Evolutionary conservation across 306 rosid species (phyloP).

Genomic region (Casuarina cunninghamiana): DNA sequence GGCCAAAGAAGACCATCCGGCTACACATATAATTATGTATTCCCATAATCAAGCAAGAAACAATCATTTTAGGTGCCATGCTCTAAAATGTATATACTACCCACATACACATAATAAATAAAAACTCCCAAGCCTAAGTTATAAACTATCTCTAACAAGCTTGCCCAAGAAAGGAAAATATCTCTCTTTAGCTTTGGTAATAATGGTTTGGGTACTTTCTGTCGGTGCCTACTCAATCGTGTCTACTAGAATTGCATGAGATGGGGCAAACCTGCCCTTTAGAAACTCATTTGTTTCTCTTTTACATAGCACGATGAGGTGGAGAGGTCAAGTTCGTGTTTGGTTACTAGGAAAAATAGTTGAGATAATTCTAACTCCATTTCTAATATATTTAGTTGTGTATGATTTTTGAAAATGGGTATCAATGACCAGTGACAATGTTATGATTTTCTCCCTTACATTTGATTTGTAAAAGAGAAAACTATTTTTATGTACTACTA

Average conservation of each 20-base stretch:
- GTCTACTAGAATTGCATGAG: neutral
- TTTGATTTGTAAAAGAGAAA: too few species aligned
- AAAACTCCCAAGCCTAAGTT: neutral
- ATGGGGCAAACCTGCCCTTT: neutral
- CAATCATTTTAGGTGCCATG: conserved; percentile 25
- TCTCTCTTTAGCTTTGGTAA: neutral
- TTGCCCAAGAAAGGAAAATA: neutral
- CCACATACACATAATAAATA: neutral
- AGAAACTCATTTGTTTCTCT: neutral
- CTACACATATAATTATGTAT: conserved; percentile 7
- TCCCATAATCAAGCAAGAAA: conserved; percentile 20
- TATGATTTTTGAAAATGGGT: too few species aligned
- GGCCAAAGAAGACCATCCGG: conserved; percentile 10
- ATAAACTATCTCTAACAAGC: neutral
- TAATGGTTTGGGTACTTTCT: neutral
- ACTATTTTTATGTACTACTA: too few species aligned
- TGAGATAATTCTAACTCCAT: neutral
- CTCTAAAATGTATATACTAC: conserved; percentile 12
- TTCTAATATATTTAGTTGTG: neutral
- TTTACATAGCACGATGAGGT: neutral
- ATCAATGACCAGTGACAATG: too few species aligned
- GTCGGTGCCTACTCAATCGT: neutral
- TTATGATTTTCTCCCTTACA: too few species aligned
- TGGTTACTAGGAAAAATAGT: neutral
- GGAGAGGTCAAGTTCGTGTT: neutral